These are phyloP conservation scores for Lipomyces lipofer DNA, from an alignment of 805 yeast genomes.

Conservation along the genomic window DNA sequence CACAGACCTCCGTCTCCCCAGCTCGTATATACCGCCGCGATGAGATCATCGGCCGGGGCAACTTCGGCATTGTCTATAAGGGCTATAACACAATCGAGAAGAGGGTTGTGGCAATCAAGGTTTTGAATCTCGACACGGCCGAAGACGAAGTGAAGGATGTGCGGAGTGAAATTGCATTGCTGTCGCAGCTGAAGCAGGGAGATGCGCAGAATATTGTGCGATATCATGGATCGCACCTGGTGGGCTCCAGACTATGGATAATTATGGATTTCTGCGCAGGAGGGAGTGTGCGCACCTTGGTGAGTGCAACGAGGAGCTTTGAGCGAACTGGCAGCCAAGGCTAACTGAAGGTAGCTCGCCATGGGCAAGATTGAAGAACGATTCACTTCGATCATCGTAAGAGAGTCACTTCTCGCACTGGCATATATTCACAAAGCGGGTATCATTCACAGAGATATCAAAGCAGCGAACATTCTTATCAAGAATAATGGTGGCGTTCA, in stretches of 20 bases:
- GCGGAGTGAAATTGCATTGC: constrained; percentile 85
- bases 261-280: constrained; percentile 98
- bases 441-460: constrained; percentile 92
- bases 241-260: constrained; percentile 93
- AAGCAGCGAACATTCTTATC: constrained; percentile 92
- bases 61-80: constrained; percentile 94
- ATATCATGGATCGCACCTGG: constrained; percentile 83
- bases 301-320: constrained; percentile 19
- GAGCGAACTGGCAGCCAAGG: neutral
- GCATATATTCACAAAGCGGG: constrained; percentile 82
- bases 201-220: constrained; percentile 87
- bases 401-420: constrained; percentile 79
- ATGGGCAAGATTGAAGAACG: constrained; percentile 80
- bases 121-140: constrained; percentile 85
- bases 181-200: constrained; percentile 69
- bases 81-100: constrained; percentile 60
- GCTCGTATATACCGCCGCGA: constrained; percentile 60
- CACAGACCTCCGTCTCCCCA: neutral
- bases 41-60: constrained; percentile 93
- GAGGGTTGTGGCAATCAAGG: constrained; percentile 88
- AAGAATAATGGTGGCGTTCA: constrained; percentile 87
- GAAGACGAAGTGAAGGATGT: constrained; percentile 95
- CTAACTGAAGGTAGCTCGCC: constrained; percentile 17
- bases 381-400: constrained; percentile 75
- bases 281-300: constrained; percentile 82